A percentile compares a stretch with the other conserved stretches of the same genome.
Conservation (phyloP, 768 basidiomycete genomes). For the Lactarius vividus region DNA sequence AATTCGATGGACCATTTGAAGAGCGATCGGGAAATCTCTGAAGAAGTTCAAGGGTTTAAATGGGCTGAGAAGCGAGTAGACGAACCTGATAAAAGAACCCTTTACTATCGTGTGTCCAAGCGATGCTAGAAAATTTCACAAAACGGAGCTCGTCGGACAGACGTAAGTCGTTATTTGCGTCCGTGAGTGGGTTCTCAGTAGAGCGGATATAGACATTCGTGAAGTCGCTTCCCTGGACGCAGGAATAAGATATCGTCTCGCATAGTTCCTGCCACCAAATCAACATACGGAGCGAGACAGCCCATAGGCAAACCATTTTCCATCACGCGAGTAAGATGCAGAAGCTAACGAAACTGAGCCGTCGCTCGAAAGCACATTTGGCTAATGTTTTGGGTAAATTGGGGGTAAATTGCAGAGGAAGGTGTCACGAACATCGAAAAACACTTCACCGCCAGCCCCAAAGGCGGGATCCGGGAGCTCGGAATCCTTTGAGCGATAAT, state of each 20-base stretch:
- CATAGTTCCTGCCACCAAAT: neutral
- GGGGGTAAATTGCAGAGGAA: neutral
- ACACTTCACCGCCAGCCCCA: slow-evolving; percentile 59
- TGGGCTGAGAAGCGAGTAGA: slow-evolving; percentile 8
- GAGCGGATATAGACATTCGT: slow-evolving; percentile 65
- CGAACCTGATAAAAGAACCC: slow-evolving; percentile 81
- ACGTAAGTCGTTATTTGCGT: slow-evolving; percentile 46
- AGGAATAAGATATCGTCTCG: slow-evolving; percentile 3
- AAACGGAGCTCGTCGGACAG: slow-evolving; percentile 67
- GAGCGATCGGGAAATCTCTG: slow-evolving; percentile 57
- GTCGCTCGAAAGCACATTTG: slow-evolving; percentile 69
- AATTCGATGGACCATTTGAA: slow-evolving; percentile 44
- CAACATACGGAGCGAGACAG: slow-evolving; percentile 62
- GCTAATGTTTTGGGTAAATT: slow-evolving; percentile 37
- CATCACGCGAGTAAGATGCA: slow-evolving; percentile 59
- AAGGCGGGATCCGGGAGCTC: slow-evolving; percentile 50
- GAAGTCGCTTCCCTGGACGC: slow-evolving; percentile 66
- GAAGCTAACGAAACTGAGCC: slow-evolving; percentile 64
- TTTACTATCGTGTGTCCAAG: slow-evolving; percentile 75
- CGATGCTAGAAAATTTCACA: slow-evolving; percentile 72
- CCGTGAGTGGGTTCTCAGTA: slow-evolving; percentile 55
- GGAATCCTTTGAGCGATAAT: slow-evolving; percentile 57
- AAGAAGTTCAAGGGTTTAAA: neutral
- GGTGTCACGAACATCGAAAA: slow-evolving; percentile 61
- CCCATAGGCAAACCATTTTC: slow-evolving; percentile 75